A percentile compares a stretch with the other conserved stretches of the same genome.
These are phyloP conservation scores for Fusarium nurragi DNA, from an alignment of 2,329 filamentous ascomycete species.

Conservation along the genomic window DNA sequence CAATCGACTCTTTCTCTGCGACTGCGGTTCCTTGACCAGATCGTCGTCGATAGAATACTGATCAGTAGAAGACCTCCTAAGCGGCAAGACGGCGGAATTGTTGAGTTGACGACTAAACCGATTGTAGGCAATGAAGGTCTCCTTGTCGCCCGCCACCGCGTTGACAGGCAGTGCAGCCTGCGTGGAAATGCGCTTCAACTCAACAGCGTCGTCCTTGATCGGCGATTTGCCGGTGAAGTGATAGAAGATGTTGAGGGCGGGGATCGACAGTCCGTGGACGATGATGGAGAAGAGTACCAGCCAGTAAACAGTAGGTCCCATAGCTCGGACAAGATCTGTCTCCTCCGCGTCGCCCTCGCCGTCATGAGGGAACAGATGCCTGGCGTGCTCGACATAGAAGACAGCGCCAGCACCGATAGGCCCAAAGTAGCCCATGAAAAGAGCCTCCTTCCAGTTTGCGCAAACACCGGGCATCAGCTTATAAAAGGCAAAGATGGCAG, in stretches of 20 bases:
- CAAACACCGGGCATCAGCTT: conserved; percentile 63
- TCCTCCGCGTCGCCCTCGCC: conserved; percentile 49
- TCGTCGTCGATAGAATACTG: neutral
- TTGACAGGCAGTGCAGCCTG: neutral
- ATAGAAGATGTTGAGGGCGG: conserved; percentile 39
- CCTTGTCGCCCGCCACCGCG: neutral
- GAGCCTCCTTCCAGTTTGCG: conserved; percentile 63
- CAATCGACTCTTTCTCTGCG: neutral
- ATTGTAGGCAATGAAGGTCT: conserved; percentile 18
- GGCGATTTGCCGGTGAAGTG: conserved; percentile 47
- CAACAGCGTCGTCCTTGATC: conserved; percentile 43
- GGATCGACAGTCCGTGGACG: conserved; percentile 55
- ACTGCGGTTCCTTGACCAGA: neutral
- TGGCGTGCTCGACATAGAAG: conserved; percentile 71
- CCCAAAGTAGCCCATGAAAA: conserved; percentile 75
- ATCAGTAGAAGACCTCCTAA: neutral
- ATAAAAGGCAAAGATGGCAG: conserved; percentile 63
- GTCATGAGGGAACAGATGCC: conserved; percentile 51
- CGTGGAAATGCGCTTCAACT: neutral
- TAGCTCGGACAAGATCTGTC: conserved; percentile 49
- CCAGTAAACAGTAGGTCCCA: conserved; percentile 55
- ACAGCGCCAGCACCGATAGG: conserved; percentile 80
- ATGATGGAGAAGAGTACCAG: conserved; percentile 47
- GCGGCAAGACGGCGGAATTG: neutral
- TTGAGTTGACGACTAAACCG: conserved; percentile 8